phyloP scores from a whole-genome alignment of 2,329 filamentous ascomycete species.

The Fusarium sp. region DNA sequence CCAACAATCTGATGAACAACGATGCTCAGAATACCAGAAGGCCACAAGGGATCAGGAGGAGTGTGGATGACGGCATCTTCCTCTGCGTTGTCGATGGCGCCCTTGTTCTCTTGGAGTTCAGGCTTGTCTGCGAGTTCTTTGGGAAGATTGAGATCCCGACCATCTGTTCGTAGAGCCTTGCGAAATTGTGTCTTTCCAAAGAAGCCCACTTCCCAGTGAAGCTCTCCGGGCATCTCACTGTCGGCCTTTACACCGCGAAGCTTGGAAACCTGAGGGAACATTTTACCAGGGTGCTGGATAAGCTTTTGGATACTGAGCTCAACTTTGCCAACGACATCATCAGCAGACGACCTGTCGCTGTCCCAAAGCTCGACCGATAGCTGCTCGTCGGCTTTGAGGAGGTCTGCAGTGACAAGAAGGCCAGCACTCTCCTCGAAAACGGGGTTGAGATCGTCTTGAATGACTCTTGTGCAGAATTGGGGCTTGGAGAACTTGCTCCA shows the following conservation, averaged over 20 bases:
- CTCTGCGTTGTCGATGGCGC: conserved; percentile 73
- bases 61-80: conserved; percentile 91
- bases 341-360: conserved; percentile 89
- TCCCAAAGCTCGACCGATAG: conserved; percentile 96
- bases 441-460: conserved; percentile 93
- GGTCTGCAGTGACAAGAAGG: conserved; percentile 85
- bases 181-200: conserved; percentile 93
- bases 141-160: conserved; percentile 82
- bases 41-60: conserved; percentile 96
- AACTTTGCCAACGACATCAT: conserved; percentile 95
- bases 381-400: conserved; percentile 94
- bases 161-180: conserved; percentile 84
- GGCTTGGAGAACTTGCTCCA: conserved; percentile 98
- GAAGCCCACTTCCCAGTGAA: conserved; percentile 96
- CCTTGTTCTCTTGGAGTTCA: conserved; percentile 87
- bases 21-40: conserved; percentile 86
- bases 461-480: conserved; percentile 96
- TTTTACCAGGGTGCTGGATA: conserved; percentile 89
- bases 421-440: conserved; percentile 91
- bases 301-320: conserved; percentile 95
- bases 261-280: conserved; percentile 90
- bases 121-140: conserved; percentile 77
- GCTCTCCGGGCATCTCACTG: conserved; percentile 89
- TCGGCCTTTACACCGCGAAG: conserved; percentile 85
- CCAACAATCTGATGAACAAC: conserved; percentile 96